A percentile compares a stretch with the other conserved stretches of the same genome.
Conservation (phyloP, 2,329 filamentous ascomycete genomes). For the Ampelomyces quisqualis region DNA sequence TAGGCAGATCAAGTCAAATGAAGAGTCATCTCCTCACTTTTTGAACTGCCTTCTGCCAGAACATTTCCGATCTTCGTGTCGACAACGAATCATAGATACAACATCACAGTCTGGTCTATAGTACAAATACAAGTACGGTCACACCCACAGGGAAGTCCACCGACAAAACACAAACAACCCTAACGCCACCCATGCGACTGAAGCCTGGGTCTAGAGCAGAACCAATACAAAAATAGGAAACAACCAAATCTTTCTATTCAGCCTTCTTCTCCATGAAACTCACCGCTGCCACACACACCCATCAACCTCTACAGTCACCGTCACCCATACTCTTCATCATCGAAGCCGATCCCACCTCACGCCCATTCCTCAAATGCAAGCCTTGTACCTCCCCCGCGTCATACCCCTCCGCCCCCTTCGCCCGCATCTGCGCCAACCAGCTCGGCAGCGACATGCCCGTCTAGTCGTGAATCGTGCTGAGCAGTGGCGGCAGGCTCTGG, state of each 20-base stretch:
- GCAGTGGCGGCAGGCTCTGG: constrained; percentile 78
- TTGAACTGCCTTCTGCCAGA: no score
- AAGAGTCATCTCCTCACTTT: no score
- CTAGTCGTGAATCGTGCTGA: constrained; percentile 85
- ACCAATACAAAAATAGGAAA: constrained; percentile 1
- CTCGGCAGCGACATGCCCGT: constrained; percentile 77
- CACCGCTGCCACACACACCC: neutral
- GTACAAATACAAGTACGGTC: neutral
- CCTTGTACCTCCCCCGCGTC: constrained; percentile 15
- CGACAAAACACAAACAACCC: neutral
- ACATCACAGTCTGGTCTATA: constrained; percentile 1
- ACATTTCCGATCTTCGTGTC: no score
- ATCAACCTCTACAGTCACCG: neutral
- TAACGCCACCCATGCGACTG: constrained; percentile 6
- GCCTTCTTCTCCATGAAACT: neutral
- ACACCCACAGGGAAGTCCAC: neutral
- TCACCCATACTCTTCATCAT: neutral
- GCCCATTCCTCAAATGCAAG: constrained; percentile 30
- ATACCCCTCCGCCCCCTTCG: constrained; percentile 12
- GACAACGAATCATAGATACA: no score
- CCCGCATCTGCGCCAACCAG: constrained; percentile 64
- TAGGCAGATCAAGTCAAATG: no score
- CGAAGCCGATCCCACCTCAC: constrained; percentile 14
- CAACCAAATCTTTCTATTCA: neutral
- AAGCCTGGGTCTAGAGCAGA: constrained; percentile 10